Conservation (phyloP, 2,329 filamentous ascomycete species). For the Penicillium thymicola region DNA sequence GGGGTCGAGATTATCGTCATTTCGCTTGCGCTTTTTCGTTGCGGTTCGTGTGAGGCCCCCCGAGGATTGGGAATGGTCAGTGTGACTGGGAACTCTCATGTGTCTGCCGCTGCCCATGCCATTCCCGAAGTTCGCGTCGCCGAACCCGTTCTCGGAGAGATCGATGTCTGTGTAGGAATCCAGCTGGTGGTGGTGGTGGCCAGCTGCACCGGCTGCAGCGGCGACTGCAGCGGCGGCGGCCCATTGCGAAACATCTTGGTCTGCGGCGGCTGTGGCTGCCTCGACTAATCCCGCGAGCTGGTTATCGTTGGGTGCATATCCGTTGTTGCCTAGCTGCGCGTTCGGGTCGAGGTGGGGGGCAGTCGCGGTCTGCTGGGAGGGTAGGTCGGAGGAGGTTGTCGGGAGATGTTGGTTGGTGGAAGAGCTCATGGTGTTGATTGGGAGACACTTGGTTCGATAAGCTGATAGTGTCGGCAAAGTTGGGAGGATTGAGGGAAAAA, state of each 20-base stretch:
- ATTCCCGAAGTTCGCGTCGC: conserved; percentile 33
- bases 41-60: conserved; percentile 34
- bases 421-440: conserved; percentile 28
- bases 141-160: conserved; percentile 40
- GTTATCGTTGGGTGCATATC: conserved; percentile 40
- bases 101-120: conserved; percentile 27
- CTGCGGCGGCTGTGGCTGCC: conserved; percentile 46
- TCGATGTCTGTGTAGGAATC: conserved; percentile 42
- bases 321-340: conserved; percentile 24
- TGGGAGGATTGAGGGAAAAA: neutral
- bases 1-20: conserved; percentile 39
- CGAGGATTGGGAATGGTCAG: conserved; percentile 28
- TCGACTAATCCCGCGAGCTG: conserved; percentile 47
- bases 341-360: conserved; percentile 32
- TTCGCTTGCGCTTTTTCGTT: conserved; percentile 43
- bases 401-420: conserved; percentile 30
- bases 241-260: conserved; percentile 40
- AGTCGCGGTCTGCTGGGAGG: conserved; percentile 19
- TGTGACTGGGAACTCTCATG: conserved; percentile 25
- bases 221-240: conserved; percentile 45
- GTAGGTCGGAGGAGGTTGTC: conserved; percentile 28
- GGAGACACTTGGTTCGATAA: neutral
- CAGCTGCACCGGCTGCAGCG: conserved; percentile 48
- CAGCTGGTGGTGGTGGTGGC: conserved; percentile 38
- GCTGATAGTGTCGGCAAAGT: neutral